Evolutionary conservation across 129 eudicot species (phyloP), one percentile per base, ranked within the genome.

Genomic region (Arctium minus): DNA sequence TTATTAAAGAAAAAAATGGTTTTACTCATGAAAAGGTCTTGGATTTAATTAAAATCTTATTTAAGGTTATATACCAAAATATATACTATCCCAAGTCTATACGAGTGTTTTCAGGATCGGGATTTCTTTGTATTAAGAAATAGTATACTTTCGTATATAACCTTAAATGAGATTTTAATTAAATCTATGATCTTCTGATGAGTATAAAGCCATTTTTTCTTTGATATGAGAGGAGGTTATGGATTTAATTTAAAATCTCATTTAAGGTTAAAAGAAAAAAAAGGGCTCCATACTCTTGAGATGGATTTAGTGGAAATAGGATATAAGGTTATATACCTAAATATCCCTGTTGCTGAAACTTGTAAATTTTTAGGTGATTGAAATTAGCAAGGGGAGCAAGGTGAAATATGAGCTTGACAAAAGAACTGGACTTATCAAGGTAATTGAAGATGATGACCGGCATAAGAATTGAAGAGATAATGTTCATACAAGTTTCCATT

Each of bases 361-460:
- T 79, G 38, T 32, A 74, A 80, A 33, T 72, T 65, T 81, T 70
- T 87, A 95, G 98, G 98, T 95, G 85, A 89, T 95, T 83, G 98
- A 95, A 87, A 95, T 95, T 37, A 83, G 91, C 74, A 95, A 92
- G 86, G 98, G 98, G 33, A 91, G 98, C 82, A 95, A 95, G 90
- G 98, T 95, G 78, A 95, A 95, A 82, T 95, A 95, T 44, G 98
- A 94, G 76, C 98, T 94, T 27, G 98, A 94, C 92, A 94, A 94
- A 85, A 88, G 86, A 48, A 89, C 98, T 53, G 98, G 98, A 75
- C 92, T 95, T 17, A 95, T 95, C 86, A 95, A 95, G 97, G 98
- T 91, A 85, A 79, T 15, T 27, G 8, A 32, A 36, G 60, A 81
- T 53, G 18, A 72, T 72, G 75, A n/a, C 65, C 77, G 64, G 6